Base-by-base conservation (phyloP, 495 filamentous ascomycete species). In the Aspergillus diversus region DNA sequence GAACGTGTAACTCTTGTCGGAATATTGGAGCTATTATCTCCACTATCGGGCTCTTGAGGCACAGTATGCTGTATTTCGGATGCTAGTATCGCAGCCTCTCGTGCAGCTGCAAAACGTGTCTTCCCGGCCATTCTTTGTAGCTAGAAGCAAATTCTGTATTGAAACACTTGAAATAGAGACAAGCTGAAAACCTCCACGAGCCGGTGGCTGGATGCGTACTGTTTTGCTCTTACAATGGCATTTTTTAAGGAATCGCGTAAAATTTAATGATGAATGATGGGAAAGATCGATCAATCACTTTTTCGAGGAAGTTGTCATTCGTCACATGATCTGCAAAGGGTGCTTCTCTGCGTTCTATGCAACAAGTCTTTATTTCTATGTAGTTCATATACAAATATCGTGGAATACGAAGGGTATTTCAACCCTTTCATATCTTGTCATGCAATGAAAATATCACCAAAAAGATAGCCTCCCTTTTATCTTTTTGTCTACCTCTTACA, bases 71-170 rank as follows among this genome's bases (percentile, higher is more conserved):
- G 16, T 21, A 60, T 64, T 12, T 42, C 64, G 15, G 50, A 48
- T 57, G 65, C 51, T 34, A 64, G 54, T 11, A 63, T 62, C 31
- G 66, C 66, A 54, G 69, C 64, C 27, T 70, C 52, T 46, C 62
- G 63, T 9, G 65, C 64, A 13, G 67, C 67, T 16, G 58, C 43
- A 51, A 68, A 66, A 5, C 73, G 73, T 48, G 73, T 76, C 15
- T 64, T 57, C 33, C 74, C 69, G 49, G 47, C 60, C 46, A 63
- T 63, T 32, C 21, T 64, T 17, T 21, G 16, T 31, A 21, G 9
- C 16, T 27, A 50, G 1, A 3, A 43, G 7, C n/a, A 8, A 9
- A 11, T n/a, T n/a, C 39, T 43, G 39, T 11, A 43, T 43, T 27
- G 21, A 27, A 27, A 27, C 21, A 27, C 21, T 27, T 27, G 21